Evolutionary conservation across 2,329 filamentous ascomycete species (phyloP), one percentile per base, ranked within the genome.

Genomic region (Corinectria fuckeliana): DNA sequence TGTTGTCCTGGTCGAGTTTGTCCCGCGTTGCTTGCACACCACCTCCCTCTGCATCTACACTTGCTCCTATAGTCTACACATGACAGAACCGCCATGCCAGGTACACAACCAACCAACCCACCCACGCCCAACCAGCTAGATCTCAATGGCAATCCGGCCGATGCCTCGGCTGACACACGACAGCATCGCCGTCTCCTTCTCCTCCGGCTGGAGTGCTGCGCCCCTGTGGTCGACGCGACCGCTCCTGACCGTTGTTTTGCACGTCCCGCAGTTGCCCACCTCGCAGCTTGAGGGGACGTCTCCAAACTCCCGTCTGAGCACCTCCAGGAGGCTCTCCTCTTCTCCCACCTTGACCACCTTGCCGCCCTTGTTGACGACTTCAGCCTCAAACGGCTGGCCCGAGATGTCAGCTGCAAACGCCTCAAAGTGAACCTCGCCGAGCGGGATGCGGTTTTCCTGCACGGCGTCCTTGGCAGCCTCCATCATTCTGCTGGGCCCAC

Each of bases 321-420:
- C 80, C 64, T 84, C 81, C 3, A 85, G 72, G 13, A 85, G 69
- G 26, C 78, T 82, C 69, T 85, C 81, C 4, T 83, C 81, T 26
- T 69, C 75, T 4, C 72, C 76, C 0, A 85, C 82, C 14, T 78
- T 71, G 6, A 89, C 59, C 1, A 75, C 71, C 63, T 74, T 79
- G 45, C 69, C 70, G 1, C 64, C 65, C 32, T 55, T 59, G 52
- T 82, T 81, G 6, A 72, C 71, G 0, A 89, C 77, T 45, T 84
- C 79, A 0, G 77, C 86, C 38, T 85, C 82, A 62, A 89, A 90
- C 0, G 85, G 82, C 64, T 88, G 85, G 0, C 87, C 86, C 0
- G 78, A 78, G 0, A 79, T 75, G 18, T 82, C 79, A 1, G 82
- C 81, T 1, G 76, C 75, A 60, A 89, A 90, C 0, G 82, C 81